These are phyloP conservation scores for Solanum sejunctum DNA, from an alignment of 257 asterid species.

Conservation along the genomic window DNA sequence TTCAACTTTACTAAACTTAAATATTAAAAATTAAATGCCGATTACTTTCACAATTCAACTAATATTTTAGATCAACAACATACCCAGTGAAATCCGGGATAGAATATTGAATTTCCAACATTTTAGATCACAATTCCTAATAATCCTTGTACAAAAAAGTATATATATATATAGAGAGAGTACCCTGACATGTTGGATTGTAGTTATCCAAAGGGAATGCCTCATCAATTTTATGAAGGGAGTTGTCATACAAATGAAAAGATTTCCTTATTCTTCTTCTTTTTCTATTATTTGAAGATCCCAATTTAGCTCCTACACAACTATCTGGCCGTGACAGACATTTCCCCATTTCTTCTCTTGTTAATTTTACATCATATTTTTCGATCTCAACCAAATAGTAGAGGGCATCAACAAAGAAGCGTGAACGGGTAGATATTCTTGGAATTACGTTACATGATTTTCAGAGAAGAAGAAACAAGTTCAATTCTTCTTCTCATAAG, in stretches of 20 bases:
- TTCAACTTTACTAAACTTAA: neutral
- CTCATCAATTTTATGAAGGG: conserved; percentile 42
- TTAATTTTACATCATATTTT: neutral
- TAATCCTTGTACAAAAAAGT: neutral
- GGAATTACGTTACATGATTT: neutral
- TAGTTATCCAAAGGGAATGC: conserved; percentile 45
- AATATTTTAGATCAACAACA: neutral
- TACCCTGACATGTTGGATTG: conserved; percentile 51
- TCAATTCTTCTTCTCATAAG: neutral
- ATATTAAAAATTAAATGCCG: neutral
- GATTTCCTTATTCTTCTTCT: conserved; percentile 27
- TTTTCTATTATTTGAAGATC: conserved; percentile 27
- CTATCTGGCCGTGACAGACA: conserved; percentile 65
- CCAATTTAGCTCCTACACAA: conserved; percentile 39
- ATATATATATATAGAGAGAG: neutral
- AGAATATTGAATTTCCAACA: neutral
- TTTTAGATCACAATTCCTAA: neutral
- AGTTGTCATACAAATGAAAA: conserved; percentile 34
- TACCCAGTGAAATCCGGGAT: too few species aligned
- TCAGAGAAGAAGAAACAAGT: neutral
- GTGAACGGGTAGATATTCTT: conserved; percentile 11
- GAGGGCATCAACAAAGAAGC: neutral
- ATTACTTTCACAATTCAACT: neutral
- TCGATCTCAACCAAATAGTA: neutral
- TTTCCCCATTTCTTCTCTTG: conserved; percentile 47